A percentile compares a stretch with the other conserved stretches of the same genome.
Conservation (phyloP, 257 asterid species). For the Craterostigma plantagineum region DNA sequence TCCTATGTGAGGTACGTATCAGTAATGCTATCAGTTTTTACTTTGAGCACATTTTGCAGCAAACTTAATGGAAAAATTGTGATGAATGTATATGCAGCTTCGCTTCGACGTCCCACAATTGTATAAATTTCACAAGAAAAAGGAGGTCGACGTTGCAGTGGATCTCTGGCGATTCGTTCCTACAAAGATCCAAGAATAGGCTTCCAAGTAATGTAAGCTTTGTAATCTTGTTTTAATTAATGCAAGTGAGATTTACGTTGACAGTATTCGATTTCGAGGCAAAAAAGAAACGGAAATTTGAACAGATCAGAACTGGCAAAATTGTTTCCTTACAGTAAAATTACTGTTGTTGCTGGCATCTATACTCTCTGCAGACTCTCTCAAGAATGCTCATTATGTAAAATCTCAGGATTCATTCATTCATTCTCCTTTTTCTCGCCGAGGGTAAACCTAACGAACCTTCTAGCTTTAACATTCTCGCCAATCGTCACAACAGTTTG, state of each 20-base stretch:
- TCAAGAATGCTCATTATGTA: no score
- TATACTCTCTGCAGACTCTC: no score
- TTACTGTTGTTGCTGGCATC: no score
- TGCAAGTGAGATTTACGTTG: no score
- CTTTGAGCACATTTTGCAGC: neutral
- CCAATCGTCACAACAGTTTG: slow-evolving; percentile 84
- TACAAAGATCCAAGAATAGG: slow-evolving; percentile 9
- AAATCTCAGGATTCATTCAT: no score
- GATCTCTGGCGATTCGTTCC: slow-evolving; percentile 99
- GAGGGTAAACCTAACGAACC: slow-evolving; percentile 68
- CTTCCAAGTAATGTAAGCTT: neutral
- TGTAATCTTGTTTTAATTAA: no score
- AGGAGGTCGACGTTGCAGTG: slow-evolving; percentile 85
- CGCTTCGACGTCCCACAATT: slow-evolving; percentile 76
- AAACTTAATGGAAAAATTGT: no score
- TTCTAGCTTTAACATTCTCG: slow-evolving; percentile 78
- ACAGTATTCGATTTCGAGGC: no score
- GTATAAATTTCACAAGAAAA: slow-evolving; percentile 96
- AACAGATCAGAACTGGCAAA: no score
- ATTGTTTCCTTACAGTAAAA: no score
- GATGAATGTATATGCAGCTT: slow-evolving; percentile 25
- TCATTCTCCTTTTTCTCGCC: slow-evolving; percentile 24
- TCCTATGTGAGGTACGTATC: slow-evolving; percentile 65
- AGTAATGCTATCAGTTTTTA: neutral
- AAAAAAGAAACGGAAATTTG: no score